Evolutionary conservation across 192 early-diverging fungal species (phyloP).

Genomic region (Podila minutissima): DNA sequence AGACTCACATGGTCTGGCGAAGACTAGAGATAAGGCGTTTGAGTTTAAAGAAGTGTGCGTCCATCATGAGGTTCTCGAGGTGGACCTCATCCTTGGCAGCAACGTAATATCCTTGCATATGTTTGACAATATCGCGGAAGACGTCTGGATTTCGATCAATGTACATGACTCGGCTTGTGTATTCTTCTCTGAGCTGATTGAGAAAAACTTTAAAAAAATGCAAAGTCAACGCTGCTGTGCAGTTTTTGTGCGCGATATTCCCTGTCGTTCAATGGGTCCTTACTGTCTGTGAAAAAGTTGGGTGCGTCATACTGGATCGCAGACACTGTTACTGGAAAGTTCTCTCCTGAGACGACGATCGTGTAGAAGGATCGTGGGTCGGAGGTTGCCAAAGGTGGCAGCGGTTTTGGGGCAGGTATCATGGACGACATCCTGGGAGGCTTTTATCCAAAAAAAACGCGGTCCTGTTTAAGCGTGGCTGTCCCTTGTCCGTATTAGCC

Average conservation of each 20-base stretch:
- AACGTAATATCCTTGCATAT: conserved; percentile 65
- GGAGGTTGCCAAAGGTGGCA: conserved; percentile 30
- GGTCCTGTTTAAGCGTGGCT: background rate
- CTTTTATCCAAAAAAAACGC: background rate
- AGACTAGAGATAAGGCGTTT: conserved; percentile 48
- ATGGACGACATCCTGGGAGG: conserved; percentile 9
- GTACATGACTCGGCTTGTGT: conserved; percentile 41
- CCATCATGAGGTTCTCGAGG: conserved; percentile 51
- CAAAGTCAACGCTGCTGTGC: background rate
- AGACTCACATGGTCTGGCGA: conserved; percentile 47
- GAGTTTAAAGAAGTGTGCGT: conserved; percentile 58
- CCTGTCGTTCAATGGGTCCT: background rate
- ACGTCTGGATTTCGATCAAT: conserved; percentile 63
- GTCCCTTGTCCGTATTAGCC: background rate
- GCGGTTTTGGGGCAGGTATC: conserved; percentile 26
- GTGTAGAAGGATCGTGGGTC: conserved; percentile 39
- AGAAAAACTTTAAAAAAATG: conserved; percentile 21
- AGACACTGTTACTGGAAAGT: conserved; percentile 21
- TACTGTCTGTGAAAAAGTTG: conserved; percentile 56
- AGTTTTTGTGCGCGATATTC: background rate
- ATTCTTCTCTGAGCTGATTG: conserved; percentile 35
- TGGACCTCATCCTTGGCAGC: conserved; percentile 53
- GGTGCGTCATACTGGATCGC: conserved; percentile 56
- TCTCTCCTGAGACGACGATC: conserved; percentile 39
- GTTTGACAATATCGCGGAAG: conserved; percentile 62